phyloP scores from a whole-genome alignment of 1,284 basidiomycete genomes.

The Trichosporon inkin region DNA sequence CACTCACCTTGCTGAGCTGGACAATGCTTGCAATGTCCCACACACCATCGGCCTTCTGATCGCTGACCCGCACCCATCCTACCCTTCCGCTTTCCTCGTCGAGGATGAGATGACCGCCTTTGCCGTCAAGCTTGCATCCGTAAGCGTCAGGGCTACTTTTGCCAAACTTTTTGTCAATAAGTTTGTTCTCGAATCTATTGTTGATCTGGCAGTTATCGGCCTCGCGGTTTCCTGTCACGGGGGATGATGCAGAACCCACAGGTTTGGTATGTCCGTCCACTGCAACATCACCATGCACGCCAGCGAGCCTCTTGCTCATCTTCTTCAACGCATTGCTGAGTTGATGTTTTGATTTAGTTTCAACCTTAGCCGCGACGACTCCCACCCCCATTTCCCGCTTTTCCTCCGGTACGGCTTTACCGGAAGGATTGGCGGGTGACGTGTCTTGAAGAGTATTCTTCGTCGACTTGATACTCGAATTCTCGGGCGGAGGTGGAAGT shows the following conservation, averaged over 20 bases:
- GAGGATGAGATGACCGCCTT: constrained; percentile 7
- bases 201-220: background rate
- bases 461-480: background rate
- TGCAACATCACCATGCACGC: constrained; percentile 8
- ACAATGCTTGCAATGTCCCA: constrained; percentile 13
- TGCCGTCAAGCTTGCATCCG: background rate
- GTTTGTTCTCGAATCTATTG: background rate
- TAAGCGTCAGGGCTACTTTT: constrained; percentile 8
- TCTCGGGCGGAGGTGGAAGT: constrained; percentile 45
- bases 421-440: background rate
- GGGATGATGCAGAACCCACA: background rate
- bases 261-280: constrained; percentile 5
- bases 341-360: constrained; percentile 1
- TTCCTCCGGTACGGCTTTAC: background rate
- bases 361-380: background rate
- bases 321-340: constrained; percentile 13
- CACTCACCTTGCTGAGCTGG: constrained; percentile 10
- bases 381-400: background rate
- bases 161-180: constrained; percentile 10
- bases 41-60: background rate
- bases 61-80: background rate
- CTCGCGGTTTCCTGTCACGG: no score
- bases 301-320: constrained; percentile 7
- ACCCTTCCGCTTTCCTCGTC: background rate
- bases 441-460: constrained; percentile 23